These are phyloP conservation scores for Warburgia ugandensis DNA, from an alignment of 164 flowering plant species.

Conservation along the genomic window DNA sequence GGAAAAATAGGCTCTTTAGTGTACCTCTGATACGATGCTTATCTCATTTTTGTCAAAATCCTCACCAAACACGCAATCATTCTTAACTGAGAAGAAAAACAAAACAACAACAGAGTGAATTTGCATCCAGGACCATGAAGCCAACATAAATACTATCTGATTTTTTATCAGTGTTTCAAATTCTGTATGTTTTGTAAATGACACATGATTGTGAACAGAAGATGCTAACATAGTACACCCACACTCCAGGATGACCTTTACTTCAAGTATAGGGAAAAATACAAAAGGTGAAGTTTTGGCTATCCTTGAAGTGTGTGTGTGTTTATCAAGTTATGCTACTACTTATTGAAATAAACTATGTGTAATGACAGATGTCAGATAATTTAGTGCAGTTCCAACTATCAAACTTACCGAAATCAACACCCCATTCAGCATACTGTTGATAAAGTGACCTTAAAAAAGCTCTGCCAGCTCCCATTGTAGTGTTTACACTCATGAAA, in stretches of 20 bases:
- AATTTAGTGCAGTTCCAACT: no score
- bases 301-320: no score
- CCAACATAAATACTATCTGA: neutral
- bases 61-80: slow-evolving; percentile 91
- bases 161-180: neutral
- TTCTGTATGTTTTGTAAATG: no score
- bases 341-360: no score
- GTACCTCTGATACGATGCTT: slow-evolving; percentile 67
- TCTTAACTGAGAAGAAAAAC: slow-evolving; percentile 55
- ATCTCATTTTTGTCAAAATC: slow-evolving; percentile 73
- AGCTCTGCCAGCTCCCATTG: slow-evolving; percentile 71
- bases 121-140: neutral
- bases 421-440: slow-evolving; percentile 94
- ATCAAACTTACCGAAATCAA: slow-evolving; percentile 79
- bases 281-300: no score
- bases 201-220: neutral
- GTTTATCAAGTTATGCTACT: no score
- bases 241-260: no score
- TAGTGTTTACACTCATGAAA: slow-evolving; percentile 84
- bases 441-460: slow-evolving; percentile 76
- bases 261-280: no score
- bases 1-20: neutral
- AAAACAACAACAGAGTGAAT: neutral
- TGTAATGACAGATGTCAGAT: no score
- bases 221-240: no score